Base-by-base conservation (phyloP, 495 filamentous ascomycete genomes). In the Pseudotulostoma volvatum region DNA sequence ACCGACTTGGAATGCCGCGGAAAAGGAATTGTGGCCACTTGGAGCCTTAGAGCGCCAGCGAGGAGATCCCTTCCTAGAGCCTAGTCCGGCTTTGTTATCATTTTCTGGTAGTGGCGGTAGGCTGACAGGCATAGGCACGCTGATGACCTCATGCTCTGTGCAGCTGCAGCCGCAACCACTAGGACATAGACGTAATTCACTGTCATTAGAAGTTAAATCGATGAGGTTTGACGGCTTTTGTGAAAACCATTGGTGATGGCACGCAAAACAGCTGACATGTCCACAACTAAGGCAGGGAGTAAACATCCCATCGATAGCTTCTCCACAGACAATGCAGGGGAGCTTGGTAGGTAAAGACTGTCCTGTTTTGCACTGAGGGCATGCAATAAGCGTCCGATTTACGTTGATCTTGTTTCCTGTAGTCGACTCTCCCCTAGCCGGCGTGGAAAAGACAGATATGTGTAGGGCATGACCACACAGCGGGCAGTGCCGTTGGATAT, bases 231-330 rank as follows among this genome's bases (percentile, higher is more conserved):
- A 33, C 2, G 39, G 42, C 7, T 34, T 28, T 30, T 33, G 50
- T 13, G 42, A 52, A 47, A 69, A 64, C 59, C 65, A 62, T 31
- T 36, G 50, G 25, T 39, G 48, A 36, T 67, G 63, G 44, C 68
- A 72, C 9, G 57, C 49, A 33, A 66, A 62, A 43, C 68, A 70
- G 48, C 65, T 53, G 9, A 67, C 64, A 42, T 72, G 68, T 18
- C 68, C 67, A 41, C 68, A 72, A 31, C 53, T 58, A 5, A 70
- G 55, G 44, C 68, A 72, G 7, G 68, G 68, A 1, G 66, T 57
- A 21, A 68, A 47, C 52, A 70, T 68, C 20, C 65, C 67, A 41
- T 59, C 54, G 5, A 68, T 52, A 3, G 57, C 53, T 43, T 66
- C 60, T 11, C 56, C 50, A 44, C 68, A 72, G 18, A 70, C 61